Conservation (phyloP, 768 basidiomycete species). For the Tubosaeta sp. region DNA sequence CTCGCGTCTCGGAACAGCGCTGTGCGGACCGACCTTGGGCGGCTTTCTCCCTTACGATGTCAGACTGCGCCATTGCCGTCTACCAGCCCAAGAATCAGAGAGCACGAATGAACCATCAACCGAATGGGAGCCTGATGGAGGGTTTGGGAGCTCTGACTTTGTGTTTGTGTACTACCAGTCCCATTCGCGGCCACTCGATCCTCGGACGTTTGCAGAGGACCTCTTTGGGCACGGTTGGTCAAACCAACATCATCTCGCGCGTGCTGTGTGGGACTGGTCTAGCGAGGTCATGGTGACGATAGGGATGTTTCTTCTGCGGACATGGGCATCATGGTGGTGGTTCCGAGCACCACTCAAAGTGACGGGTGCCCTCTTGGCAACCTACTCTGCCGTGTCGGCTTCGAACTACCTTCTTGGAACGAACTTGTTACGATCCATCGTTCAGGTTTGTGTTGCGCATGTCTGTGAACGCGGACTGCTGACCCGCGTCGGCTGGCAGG, state of each 20-base stretch:
- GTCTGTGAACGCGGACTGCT: neutral
- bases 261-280: neutral
- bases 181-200: neutral
- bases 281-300: neutral
- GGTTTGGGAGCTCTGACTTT: slow-evolving; percentile 2
- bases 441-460: slow-evolving; percentile 4
- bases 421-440: neutral
- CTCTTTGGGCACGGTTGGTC: neutral
- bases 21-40: slow-evolving; percentile 1
- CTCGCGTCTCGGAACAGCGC: neutral
- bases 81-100: neutral
- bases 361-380: neutral
- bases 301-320: neutral
- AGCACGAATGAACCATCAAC: neutral
- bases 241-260: neutral
- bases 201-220: neutral
- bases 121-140: neutral
- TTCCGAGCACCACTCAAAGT: slow-evolving; percentile 2
- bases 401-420: neutral
- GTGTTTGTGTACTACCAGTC: neutral
- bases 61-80: slow-evolving; percentile 4
- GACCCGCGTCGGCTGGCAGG: neutral
- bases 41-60: neutral
- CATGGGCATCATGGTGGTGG: slow-evolving; percentile 7
- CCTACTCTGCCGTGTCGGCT: neutral